Base-by-base conservation (phyloP, 257 asterid genomes). In the Buddleja alternifolia region DNA sequence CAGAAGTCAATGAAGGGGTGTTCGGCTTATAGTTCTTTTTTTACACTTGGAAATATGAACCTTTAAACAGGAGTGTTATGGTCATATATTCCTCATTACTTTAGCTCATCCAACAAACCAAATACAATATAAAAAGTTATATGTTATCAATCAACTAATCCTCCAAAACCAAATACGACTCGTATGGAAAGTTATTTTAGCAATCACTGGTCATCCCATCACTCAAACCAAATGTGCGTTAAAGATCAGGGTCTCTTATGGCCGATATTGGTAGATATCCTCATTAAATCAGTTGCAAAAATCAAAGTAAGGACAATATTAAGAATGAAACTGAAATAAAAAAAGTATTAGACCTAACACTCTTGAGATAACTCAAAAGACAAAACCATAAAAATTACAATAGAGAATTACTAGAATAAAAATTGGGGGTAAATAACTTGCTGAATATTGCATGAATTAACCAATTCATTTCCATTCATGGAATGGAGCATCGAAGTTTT, bases 191-290 rank as follows among this genome's bases (percentile, higher is more conserved):
- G 5, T 29, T 5, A 29, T 29, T 29, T 29, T 29, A 29, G 2
- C 34, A 29, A 29, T 29, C 34, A 29, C 34, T 5, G 2, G 34
- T 29, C 34, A 29, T 29, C 34, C 34, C 2, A 29, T 29, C 3
- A 29, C 34, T 29, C 2, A 29, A 29, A 29, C 34, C 34, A 29
- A n/a, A 29, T 5, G 5, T 29, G 34, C 2, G 34, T 29, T 36
- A 61, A 63, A 57, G 50, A 60, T 23, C 3, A 2, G 9, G 40
- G 59, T 48, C 54, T 39, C 24, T 34, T 25, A 14, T 59, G 44
- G 67, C 60, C 44, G 51, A 55, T 39, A 50, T 61, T 24, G 62
- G 47, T 59, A 29, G 37, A 51, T 44, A 36, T 39, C 60, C 54
- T 34, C 71, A 7, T 15, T 34, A 32, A 34, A 36, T 16, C 36